Base-by-base conservation (phyloP, 202 grass and related monocot species). In the Panicum virgatum region DNA sequence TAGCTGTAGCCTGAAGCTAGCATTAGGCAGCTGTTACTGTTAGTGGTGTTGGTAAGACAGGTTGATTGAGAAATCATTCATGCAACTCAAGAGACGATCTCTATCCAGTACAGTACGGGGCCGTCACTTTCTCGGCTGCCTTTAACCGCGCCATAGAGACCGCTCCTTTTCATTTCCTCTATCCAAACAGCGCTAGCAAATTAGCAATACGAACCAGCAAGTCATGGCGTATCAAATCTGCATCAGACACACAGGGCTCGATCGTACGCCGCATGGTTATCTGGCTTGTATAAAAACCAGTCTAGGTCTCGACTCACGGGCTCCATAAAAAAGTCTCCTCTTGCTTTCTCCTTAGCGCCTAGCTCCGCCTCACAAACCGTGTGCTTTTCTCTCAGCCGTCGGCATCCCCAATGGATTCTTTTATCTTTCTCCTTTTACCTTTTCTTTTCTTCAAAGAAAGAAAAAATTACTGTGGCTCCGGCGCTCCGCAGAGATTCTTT, bases 61-160 rank as follows among this genome's bases (percentile, higher is more conserved):
- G 25, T 37, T 37, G 29, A 18, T n/a, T 19, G 12, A 27, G 13
- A 75, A 27, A 40, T 25, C 51, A 75, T 56, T 13, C 19, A 22
- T 36, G 20, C 19, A 69, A 69, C 44, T 12, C 51, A 47, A 70
- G 5, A 54, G 5, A 0, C n/a, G 53, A 73, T 38, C 32, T 74
- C 50, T 37, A 56, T 74, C 70, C 19, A 6, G 3, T 12, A 32
- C 30, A 37, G 30, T 1, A 18, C 13, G n/a, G 44, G 32, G 56
- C 43, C n/a, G 27, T 78, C 82, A 38, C 82, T 89, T 82, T 85
- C 57, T 61, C 27, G 20, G 39, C 36, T 58, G 66, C 78, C 66
- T 85, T 58, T 62, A 84, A 70, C 70, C 62, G 46, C 20, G 18
- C 19, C 47, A 3, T 66, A 66, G 37, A 11, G 70, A 47, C 60